phyloP scores from a whole-genome alignment of 495 filamentous ascomycete species.

The Neurospora sp. region DNA sequence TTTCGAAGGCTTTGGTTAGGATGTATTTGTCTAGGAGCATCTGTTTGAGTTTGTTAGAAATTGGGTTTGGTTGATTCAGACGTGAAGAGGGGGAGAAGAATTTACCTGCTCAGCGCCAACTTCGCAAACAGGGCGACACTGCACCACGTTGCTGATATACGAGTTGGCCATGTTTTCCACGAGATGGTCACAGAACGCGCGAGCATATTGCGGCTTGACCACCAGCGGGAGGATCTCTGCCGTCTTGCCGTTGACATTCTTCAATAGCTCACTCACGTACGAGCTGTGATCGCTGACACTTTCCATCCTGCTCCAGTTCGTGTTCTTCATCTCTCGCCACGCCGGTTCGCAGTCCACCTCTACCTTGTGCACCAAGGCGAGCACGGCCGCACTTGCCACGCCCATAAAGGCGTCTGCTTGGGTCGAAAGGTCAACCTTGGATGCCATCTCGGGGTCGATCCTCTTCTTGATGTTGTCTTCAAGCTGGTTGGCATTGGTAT shows the following conservation, averaged over 20 bases:
- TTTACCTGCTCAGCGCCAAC: constrained; percentile 87
- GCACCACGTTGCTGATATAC: constrained; percentile 76
- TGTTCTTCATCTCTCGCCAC: constrained; percentile 97
- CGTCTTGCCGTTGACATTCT: constrained; percentile 55
- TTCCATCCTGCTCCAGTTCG: constrained; percentile 90
- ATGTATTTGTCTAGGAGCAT: constrained; percentile 94
- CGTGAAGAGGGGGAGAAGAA: neutral
- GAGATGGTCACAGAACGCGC: constrained; percentile 89
- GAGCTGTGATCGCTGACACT: constrained; percentile 91
- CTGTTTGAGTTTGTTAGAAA: constrained; percentile 11
- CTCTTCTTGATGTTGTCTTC: constrained; percentile 90
- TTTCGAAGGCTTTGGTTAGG: constrained; percentile 71
- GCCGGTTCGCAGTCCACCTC: constrained; percentile 72
- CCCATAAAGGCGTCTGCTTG: constrained; percentile 95
- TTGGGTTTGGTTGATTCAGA: neutral
- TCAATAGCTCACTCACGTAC: constrained; percentile 74
- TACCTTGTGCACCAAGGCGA: constrained; percentile 72
- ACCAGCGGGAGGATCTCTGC: constrained; percentile 66
- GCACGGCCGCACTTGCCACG: constrained; percentile 79
- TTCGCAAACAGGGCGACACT: constrained; percentile 82
- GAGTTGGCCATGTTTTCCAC: constrained; percentile 73
- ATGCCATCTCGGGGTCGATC: constrained; percentile 66
- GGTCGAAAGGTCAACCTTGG: constrained; percentile 75
- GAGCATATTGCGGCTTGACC: constrained; percentile 87
- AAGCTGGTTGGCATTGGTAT: constrained; percentile 79